Evolutionary conservation across 768 basidiomycete species (phyloP).

Genomic region (Mycena haematopus): DNA sequence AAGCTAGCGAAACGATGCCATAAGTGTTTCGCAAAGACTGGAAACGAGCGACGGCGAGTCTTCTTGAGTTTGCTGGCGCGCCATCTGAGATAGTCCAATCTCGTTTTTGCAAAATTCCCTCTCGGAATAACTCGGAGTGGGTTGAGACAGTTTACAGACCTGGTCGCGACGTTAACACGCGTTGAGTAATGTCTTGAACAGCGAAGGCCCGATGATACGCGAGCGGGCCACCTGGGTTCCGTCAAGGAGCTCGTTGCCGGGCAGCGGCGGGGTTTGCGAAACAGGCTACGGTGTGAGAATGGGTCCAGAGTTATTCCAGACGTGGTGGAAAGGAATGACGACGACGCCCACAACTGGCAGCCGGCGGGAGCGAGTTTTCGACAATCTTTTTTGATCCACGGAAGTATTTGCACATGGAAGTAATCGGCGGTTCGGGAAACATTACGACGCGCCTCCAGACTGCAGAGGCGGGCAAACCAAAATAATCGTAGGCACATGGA

Average conservation of each 20-base stretch:
- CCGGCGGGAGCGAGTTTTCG: background rate
- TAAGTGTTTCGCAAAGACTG: slow-evolving; percentile 15
- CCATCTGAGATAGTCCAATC: slow-evolving; percentile 7
- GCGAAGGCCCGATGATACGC: background rate
- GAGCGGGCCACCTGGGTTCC: background rate
- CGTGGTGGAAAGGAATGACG: background rate
- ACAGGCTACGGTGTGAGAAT: slow-evolving; percentile 14
- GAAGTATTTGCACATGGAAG: background rate
- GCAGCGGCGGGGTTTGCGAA: slow-evolving; percentile 13
- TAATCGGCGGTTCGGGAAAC: background rate
- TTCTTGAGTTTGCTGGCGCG: slow-evolving; percentile 16
- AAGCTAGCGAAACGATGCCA: slow-evolving; percentile 13
- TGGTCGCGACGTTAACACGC: background rate
- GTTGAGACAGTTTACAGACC: no score
- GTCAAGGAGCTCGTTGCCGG: background rate
- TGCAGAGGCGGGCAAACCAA: slow-evolving; percentile 8
- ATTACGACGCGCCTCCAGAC: no score
- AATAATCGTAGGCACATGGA: slow-evolving; percentile 3
- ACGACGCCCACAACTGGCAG: background rate
- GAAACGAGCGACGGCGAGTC: slow-evolving; percentile 8
- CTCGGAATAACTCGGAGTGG: slow-evolving; percentile 1
- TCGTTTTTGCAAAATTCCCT: slow-evolving; percentile 5
- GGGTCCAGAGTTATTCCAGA: slow-evolving; percentile 4
- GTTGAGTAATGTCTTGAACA: slow-evolving; percentile 1
- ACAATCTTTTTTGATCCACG: slow-evolving; percentile 25